These are phyloP conservation scores for Metschnikowia henanensis DNA, from an alignment of 805 yeast genomes.

Conservation along the genomic window DNA sequence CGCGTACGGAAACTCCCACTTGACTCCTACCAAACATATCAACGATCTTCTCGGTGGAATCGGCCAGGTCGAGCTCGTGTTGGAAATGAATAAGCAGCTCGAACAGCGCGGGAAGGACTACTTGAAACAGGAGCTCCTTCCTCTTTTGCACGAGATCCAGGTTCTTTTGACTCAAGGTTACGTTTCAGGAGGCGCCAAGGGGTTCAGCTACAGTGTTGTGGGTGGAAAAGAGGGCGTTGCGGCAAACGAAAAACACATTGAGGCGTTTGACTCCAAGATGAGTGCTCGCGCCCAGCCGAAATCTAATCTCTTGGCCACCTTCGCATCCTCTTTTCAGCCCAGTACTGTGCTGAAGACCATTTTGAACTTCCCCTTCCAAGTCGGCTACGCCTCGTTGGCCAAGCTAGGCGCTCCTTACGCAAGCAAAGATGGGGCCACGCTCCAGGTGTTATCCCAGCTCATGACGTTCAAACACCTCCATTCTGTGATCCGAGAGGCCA, in stretches of 20 bases:
- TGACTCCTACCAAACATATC: conserved; percentile 60
- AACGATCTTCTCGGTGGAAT: conserved; percentile 72
- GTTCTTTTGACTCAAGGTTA: conserved; percentile 40
- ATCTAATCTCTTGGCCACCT: conserved; percentile 17
- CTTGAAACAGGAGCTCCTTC: conserved; percentile 53
- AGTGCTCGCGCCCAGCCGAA: conserved; percentile 18
- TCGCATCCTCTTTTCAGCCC: conserved; percentile 19
- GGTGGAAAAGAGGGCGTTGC: conserved; percentile 48
- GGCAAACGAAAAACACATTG: conserved; percentile 36
- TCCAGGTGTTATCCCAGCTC: conserved; percentile 79
- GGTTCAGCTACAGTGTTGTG: conserved; percentile 55
- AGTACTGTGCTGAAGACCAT: conserved; percentile 36
- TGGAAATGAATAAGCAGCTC: conserved; percentile 52
- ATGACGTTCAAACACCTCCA: conserved; percentile 83
- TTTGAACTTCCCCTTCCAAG: conserved; percentile 82
- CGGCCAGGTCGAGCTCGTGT: conserved; percentile 70
- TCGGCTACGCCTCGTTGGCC: conserved; percentile 75
- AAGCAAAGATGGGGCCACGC: conserved; percentile 76
- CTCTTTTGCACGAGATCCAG: conserved; percentile 57
- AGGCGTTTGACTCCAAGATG: conserved; percentile 26
- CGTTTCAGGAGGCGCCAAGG: conserved; percentile 12
- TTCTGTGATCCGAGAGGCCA: conserved; percentile 88
- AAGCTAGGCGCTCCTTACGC: conserved; percentile 65
- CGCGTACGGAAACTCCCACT: conserved; percentile 59
- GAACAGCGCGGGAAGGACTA: conserved; percentile 38